A percentile compares a stretch with the other conserved stretches of the same genome.
phyloP scores from a whole-genome alignment of 225 moss, liverwort and hornwort genomes.

The Physcomitrium patens region DNA sequence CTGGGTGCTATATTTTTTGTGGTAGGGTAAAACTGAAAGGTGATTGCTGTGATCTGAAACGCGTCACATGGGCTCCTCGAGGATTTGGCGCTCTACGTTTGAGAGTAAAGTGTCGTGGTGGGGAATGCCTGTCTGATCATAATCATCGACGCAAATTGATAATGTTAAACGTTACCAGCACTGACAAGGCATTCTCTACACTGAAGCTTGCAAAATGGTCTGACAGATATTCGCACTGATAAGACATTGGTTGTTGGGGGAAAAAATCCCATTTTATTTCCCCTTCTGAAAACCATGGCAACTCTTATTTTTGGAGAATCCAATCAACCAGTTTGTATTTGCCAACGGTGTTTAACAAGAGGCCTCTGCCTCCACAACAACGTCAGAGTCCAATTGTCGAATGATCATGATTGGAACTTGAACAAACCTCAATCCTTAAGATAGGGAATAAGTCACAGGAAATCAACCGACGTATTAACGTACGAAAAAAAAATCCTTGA shows the following conservation, averaged over 20 bases:
- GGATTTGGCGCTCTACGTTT: not conserved
- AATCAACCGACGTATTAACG: not conserved
- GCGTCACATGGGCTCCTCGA: not conserved
- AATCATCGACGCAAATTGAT: constrained; percentile 2
- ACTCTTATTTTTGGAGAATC: too few species aligned
- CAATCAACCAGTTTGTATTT: too few species aligned
- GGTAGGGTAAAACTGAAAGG: too few species aligned
- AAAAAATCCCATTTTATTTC: constrained; percentile 5
- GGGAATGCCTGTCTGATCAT: constrained; percentile 13
- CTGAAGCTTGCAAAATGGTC: not conserved
- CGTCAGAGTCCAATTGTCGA: not conserved
- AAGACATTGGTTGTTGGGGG: not conserved
- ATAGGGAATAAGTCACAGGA: not conserved
- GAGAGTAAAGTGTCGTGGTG: not conserved
- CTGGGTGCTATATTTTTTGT: too few species aligned
- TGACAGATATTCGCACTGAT: not conserved
- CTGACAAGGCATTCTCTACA: not conserved
- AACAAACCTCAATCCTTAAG: not conserved
- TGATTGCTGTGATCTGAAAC: not conserved
- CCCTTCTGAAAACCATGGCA: not conserved
- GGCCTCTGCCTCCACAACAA: not conserved
- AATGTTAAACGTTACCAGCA: not conserved
- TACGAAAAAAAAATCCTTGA: not conserved
- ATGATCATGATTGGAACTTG: not conserved
- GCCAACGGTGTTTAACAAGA: constrained; percentile 12